phyloP scores from a whole-genome alignment of 2,329 filamentous ascomycete genomes.

The Botryotinia convoluta region DNA sequence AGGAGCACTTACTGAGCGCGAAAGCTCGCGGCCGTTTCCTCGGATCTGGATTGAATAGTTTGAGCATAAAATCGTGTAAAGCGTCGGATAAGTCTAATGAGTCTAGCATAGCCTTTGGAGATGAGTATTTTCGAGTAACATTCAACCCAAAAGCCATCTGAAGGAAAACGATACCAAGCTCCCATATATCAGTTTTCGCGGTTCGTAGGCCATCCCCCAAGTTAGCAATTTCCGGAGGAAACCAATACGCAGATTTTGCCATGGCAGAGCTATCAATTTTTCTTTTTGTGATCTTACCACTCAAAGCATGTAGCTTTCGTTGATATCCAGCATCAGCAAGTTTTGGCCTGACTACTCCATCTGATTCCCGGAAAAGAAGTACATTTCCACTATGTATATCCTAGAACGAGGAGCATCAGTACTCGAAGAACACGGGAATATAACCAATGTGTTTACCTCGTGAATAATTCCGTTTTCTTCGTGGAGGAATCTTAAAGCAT shows the following conservation, averaged over 20 bases:
- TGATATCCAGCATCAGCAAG: constrained; percentile 73
- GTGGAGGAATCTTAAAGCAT: constrained; percentile 85
- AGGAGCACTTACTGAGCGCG: constrained; percentile 48
- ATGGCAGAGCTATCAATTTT: constrained; percentile 54
- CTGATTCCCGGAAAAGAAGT: constrained; percentile 67
- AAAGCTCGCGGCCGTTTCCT: constrained; percentile 85
- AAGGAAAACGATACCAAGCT: constrained; percentile 84
- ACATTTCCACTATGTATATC: constrained; percentile 79
- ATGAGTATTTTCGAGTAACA: constrained; percentile 72
- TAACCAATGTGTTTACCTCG: constrained; percentile 43
- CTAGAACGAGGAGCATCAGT: constrained; percentile 13
- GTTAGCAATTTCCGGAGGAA: constrained; percentile 71
- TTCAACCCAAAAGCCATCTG: constrained; percentile 92
- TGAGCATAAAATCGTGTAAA: constrained; percentile 74
- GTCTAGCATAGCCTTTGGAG: constrained; percentile 71
- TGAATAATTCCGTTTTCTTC: constrained; percentile 74
- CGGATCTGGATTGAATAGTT: constrained; percentile 80
- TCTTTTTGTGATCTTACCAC: constrained; percentile 52
- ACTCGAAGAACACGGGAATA: not conserved
- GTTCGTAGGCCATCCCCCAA: constrained; percentile 61
- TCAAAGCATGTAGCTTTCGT: constrained; percentile 61
- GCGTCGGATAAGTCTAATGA: constrained; percentile 70
- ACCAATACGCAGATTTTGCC: constrained; percentile 77
- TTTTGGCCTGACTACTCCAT: constrained; percentile 69
- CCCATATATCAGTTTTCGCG: constrained; percentile 89